Conservation (phyloP, 169 alveolate species). For the Plasmodium malariae region DNA sequence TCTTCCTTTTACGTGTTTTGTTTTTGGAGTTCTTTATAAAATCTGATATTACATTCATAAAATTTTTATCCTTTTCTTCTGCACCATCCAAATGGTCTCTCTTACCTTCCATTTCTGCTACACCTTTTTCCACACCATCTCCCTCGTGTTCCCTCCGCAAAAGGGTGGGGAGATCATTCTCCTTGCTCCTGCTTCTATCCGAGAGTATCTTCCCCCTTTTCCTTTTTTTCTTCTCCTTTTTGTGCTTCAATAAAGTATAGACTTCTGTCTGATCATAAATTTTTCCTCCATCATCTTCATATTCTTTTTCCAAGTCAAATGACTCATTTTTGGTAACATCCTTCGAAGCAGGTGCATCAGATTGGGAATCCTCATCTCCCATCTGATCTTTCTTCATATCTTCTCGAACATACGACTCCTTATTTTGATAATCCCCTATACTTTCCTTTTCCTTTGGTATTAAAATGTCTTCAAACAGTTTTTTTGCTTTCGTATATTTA, state of each 20-base stretch:
- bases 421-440: background rate
- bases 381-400: background rate
- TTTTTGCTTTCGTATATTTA: conserved; percentile 70
- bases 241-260: too few relatives aligned
- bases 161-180: too few relatives aligned
- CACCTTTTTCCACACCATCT: too few relatives aligned
- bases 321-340: too few relatives aligned
- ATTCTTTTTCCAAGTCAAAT: background rate
- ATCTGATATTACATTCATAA: conserved; percentile 57
- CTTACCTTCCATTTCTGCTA: too few relatives aligned
- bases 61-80: conserved; percentile 43
- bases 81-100: too few relatives aligned
- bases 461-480: conserved; percentile 49
- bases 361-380: too few relatives aligned
- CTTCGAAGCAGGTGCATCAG: too few relatives aligned
- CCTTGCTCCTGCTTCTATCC: background rate
- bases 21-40: conserved; percentile 59
- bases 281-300: background rate
- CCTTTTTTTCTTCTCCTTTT: too few relatives aligned
- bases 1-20: conserved; percentile 52
- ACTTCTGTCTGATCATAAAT: too few relatives aligned
- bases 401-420: background rate
- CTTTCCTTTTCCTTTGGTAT: conserved; percentile 15
- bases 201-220: background rate
- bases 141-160: too few relatives aligned